Evolutionary conservation across 2,329 filamentous ascomycete species (phyloP), one percentile per base, ranked within the genome.

Genomic region (Trichoderma endophyticum): DNA sequence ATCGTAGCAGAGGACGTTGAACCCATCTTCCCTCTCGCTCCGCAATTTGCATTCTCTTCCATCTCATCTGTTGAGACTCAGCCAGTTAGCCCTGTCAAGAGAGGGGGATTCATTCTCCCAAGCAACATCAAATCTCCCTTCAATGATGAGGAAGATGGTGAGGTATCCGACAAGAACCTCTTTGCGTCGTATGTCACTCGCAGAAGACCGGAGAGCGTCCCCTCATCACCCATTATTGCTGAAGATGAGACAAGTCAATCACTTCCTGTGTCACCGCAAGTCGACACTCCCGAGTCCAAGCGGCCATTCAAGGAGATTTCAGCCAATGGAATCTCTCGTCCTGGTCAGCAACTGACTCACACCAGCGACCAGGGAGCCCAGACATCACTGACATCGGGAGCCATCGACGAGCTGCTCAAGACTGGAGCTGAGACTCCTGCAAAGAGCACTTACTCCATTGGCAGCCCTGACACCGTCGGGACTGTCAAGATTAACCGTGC

Each of bases 331-430:
- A 82, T 80, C 72, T 77, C 80, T 66, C 83, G 82, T 24, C 77
- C 82, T 28, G 63, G 75, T 7, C 84, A 84, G 77, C 77, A 74
- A 26, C 66, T 70, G 28, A 73, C 83, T 54, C 80, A 83, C 70
- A 91, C 86, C 73, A 83, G 86, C 24, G 93, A 97, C 77, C 91
- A 92, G 75, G 89, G 91, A 68, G 92, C 92, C 15, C 95, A 98
- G 82, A 98, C 95, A 28, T 86, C 91, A 51, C 85, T 98, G 34
- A 97, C 94, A n/a, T 89, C 93, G 0, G 89, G 92, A 64, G 90
- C 92, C 71, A 93, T 97, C 74, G 94, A 97, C 75, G 87, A 89
- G 70, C 86, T 97, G 77, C 82, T 97, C 71, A 87, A 87, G 75
- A 85, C 86, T 24, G 74, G 75, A 54, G 70, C 64, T 24, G 59